Base-by-base conservation (phyloP, 2,329 filamentous ascomycete species). In the Trichoderma simmonsii region DNA sequence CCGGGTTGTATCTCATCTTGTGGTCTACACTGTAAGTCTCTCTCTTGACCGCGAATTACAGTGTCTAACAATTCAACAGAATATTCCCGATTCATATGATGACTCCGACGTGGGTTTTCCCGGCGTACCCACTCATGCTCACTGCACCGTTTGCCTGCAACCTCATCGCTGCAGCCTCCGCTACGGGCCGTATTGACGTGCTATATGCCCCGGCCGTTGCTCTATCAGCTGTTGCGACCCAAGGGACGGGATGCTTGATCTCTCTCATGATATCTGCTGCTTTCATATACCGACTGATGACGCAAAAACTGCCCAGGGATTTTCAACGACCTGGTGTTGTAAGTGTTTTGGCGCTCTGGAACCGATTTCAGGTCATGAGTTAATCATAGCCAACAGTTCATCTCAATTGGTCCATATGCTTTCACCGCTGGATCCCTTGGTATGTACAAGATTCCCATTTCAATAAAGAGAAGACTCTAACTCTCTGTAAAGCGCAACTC, bases 61-160 rank as follows among this genome's bases (percentile, higher is more conserved):
- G 15, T 14, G 6, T 36, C 54, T 70, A 6, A 61, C 12, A 14
- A 34, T 36, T 36, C 18, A 12, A 59, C 21, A 87, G 83, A 81
- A 82, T 83, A 30, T 86, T 86, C 63, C 86, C 93, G 0, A 93
- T 96, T 62, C 91, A 93, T 39, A 90, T 90, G 67, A 96, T 97
- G 93, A 96, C 93, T 0, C 93, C 93, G 0, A 90, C 94, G 21
- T 96, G 93, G 93, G 94, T 95, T 70, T 96, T 96, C 75, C 93
- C 93, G 0, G 93, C 92, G 0, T 97, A 97, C 75, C 93, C 93
- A 0, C 85, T 96, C 26, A 86, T 97, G 4, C 88, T 96, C 9
- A 89, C 92, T 26, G 93, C 91, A 0, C 91, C 93, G 0, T 90
- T 94, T 75, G 93, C 91, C 18, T 87, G 87, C 21, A 89, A 85